phyloP scores from a whole-genome alignment of 352 stramenopile genomes.

The Phytophthora nicotianae region DNA sequence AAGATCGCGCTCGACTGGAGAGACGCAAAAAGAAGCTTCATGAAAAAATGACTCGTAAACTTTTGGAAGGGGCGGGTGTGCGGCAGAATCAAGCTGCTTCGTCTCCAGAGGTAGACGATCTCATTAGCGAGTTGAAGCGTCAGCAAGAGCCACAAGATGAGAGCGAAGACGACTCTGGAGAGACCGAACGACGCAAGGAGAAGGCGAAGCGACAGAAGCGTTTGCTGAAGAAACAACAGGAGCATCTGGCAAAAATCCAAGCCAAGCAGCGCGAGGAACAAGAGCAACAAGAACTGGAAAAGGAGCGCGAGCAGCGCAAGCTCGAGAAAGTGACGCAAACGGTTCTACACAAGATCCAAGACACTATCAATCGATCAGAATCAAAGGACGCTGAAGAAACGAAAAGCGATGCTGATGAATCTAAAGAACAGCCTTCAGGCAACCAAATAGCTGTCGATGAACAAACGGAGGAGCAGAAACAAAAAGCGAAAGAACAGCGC shows the following conservation, averaged over 20 bases:
- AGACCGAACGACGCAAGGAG: constrained; percentile 33
- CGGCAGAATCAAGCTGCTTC: constrained; percentile 31
- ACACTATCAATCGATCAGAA: constrained; percentile 40
- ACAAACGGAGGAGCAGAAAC: constrained; percentile 41
- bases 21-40: constrained; percentile 62
- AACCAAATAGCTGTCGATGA: constrained; percentile 15
- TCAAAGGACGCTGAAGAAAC: constrained; percentile 26
- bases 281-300: constrained; percentile 54
- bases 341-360: constrained; percentile 59
- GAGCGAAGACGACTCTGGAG: constrained; percentile 17
- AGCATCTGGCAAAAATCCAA: constrained; percentile 53
- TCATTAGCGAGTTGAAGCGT: constrained; percentile 3
- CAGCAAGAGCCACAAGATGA: constrained; percentile 32
- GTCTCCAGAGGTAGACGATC: constrained; percentile 31
- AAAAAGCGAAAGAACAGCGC: constrained; percentile 49
- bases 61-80: constrained; percentile 49
- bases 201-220: constrained; percentile 50
- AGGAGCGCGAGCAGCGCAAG: constrained; percentile 52
- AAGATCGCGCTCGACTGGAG: constrained; percentile 50
- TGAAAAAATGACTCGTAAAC: constrained; percentile 60
- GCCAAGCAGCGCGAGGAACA: constrained; percentile 59
- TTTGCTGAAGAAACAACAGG: constrained; percentile 67
- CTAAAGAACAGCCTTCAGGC: neutral
- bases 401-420: constrained; percentile 10
- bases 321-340: constrained; percentile 63